These are phyloP conservation scores for Glycine soja DNA, from an alignment of 306 rosid species.

Conservation along the genomic window DNA sequence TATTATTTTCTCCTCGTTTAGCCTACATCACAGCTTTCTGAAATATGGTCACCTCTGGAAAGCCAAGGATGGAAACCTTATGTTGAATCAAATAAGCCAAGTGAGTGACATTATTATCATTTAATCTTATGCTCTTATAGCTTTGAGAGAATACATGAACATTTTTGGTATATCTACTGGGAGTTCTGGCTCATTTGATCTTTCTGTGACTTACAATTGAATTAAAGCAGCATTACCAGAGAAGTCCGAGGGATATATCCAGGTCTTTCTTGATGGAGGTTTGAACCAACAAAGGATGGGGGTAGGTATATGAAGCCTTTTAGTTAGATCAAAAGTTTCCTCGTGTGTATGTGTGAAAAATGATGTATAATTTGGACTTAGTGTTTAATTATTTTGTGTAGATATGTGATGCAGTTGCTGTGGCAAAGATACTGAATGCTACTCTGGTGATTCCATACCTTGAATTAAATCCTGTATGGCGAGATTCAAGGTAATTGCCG, in stretches of 20 bases:
- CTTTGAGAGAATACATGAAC: constrained; percentile 14
- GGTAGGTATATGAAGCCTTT: constrained; percentile 61
- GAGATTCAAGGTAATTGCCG: constrained; percentile 76
- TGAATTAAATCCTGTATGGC: constrained; percentile 96
- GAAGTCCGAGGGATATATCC: constrained; percentile 82
- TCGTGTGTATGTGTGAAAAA: constrained; percentile 3
- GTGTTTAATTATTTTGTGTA: constrained; percentile 48
- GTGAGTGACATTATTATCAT: constrained; percentile 58
- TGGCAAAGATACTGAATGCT: constrained; percentile 92
- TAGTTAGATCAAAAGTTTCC: constrained; percentile 10
- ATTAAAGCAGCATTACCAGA: constrained; percentile 77
- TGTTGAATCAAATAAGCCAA: constrained; percentile 59
- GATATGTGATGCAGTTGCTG: constrained; percentile 99
- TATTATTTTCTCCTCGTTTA: constrained; percentile 46
- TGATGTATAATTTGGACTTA: constrained; percentile 11
- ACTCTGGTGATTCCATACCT: constrained; percentile 95
- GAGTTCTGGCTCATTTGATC: constrained; percentile 13
- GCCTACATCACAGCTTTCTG: constrained; percentile 68
- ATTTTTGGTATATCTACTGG: constrained; percentile 20
- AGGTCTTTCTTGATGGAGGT: constrained; percentile 98
- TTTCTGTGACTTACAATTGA: constrained; percentile 32
- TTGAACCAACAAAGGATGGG: constrained; percentile 99
- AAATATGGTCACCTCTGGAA: constrained; percentile 76
- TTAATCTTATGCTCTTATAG: constrained; percentile 6
- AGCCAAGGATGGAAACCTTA: constrained; percentile 76